Percentiles rank a stretch among this genome's conserved stretches.
Evolutionary conservation across 345 rosid genomes (phyloP).

Genomic region (Abelmoschus esculentus): DNA sequence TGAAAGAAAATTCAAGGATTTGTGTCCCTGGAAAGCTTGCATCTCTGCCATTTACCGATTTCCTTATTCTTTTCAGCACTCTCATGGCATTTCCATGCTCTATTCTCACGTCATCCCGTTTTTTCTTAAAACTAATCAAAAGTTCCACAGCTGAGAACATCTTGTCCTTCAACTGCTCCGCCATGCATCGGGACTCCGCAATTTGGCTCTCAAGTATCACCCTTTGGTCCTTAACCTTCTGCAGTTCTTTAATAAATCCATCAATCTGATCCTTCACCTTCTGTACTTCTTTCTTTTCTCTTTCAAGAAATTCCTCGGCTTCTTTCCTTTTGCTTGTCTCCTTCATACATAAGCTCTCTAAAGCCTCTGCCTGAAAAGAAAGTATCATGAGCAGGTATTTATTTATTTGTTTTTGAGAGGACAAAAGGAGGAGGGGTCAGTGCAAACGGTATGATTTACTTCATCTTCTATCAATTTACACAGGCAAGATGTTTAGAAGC

Average conservation of each 20-base stretch:
- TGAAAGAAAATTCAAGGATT: conserved; percentile 67
- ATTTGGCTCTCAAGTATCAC: conserved; percentile 41
- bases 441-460: neutral
- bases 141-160: conserved; percentile 72
- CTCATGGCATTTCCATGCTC: conserved; percentile 46
- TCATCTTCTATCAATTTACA: neutral
- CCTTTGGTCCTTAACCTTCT: conserved; percentile 43
- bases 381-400: conserved; percentile 3
- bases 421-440: neutral
- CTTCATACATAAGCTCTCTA: conserved; percentile 51
- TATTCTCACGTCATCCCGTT: conserved; percentile 55
- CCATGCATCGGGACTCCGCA: conserved; percentile 31
- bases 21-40: conserved; percentile 39
- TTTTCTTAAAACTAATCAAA: conserved; percentile 57
- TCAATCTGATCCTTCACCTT: conserved; percentile 38
- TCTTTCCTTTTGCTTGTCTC: conserved; percentile 57
- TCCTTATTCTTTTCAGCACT: conserved; percentile 37
- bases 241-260: conserved; percentile 40
- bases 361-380: conserved; percentile 52
- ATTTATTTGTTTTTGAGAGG: neutral
- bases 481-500: conserved; percentile 1
- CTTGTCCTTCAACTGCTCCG: conserved; percentile 69
- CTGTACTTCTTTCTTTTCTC: conserved; percentile 41
- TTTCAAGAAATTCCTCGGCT: conserved; percentile 46
- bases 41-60: conserved; percentile 28